Evolutionary conservation across 441 rosid genomes (phyloP).

Genomic region (Capsella rubella): DNA sequence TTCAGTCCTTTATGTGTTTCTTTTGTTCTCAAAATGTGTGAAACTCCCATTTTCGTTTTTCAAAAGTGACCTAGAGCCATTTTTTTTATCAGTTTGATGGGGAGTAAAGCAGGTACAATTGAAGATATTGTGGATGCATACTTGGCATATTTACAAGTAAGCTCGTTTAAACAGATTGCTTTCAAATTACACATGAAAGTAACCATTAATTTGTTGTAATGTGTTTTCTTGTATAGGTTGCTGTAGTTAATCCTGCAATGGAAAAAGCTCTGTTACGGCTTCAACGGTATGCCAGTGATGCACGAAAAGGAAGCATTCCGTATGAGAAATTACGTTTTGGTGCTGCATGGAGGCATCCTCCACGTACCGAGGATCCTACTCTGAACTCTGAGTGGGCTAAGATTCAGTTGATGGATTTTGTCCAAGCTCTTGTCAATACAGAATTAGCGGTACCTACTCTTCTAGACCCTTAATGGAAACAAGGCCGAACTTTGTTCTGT

Average conservation of each 20-base stretch:
- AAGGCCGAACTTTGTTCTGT: slow-evolving; percentile 3
- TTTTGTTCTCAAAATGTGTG: background rate
- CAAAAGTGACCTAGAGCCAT: slow-evolving; percentile 12
- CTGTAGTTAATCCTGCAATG: slow-evolving; percentile 93
- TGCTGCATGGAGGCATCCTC: slow-evolving; percentile 97
- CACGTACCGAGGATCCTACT: slow-evolving; percentile 54
- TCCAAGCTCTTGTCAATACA: slow-evolving; percentile 72
- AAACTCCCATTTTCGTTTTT: background rate
- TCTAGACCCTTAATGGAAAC: slow-evolving; percentile 21
- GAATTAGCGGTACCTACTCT: slow-evolving; percentile 77
- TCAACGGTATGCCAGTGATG: slow-evolving; percentile 79
- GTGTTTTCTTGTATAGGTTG: slow-evolving; percentile 53
- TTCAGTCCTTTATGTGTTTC: background rate
- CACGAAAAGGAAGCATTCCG: slow-evolving; percentile 62
- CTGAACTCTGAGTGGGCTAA: slow-evolving; percentile 72
- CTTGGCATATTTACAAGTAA: slow-evolving; percentile 86
- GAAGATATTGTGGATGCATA: slow-evolving; percentile 94
- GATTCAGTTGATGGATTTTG: slow-evolving; percentile 93
- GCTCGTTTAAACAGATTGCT: slow-evolving; percentile 27
- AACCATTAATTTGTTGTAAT: background rate
- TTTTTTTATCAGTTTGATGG: slow-evolving; percentile 63
- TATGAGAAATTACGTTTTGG: slow-evolving; percentile 80
- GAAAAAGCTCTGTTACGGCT: slow-evolving; percentile 70
- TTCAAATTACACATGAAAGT: slow-evolving; percentile 1
- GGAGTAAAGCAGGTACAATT: slow-evolving; percentile 66